phyloP scores from a whole-genome alignment of 2,329 filamentous ascomycete species.

The Chrysosporium queenslandicum region DNA sequence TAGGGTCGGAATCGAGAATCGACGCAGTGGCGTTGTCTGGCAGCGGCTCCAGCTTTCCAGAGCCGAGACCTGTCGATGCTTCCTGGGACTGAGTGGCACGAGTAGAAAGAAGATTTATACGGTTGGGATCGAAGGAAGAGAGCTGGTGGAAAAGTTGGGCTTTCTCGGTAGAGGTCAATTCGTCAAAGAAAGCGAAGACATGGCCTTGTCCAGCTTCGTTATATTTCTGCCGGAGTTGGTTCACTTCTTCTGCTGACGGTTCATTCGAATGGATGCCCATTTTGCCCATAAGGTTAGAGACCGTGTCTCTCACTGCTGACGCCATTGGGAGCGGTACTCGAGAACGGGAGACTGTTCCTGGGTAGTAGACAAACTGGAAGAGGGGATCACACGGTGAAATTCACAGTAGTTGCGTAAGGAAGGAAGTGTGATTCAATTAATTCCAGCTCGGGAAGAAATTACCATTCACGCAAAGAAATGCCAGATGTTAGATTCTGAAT shows the following conservation, averaged over 20 bases:
- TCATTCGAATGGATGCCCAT: slow-evolving; percentile 34
- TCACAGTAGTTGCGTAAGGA: too few species aligned
- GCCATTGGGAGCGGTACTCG: slow-evolving; percentile 27
- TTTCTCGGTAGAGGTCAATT: slow-evolving; percentile 63
- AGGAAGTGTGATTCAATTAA: neutral
- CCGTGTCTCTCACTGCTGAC: slow-evolving; percentile 34
- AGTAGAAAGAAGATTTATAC: slow-evolving; percentile 84
- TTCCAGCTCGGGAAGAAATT: neutral
- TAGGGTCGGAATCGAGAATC: slow-evolving; percentile 74
- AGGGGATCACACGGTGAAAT: too few species aligned
- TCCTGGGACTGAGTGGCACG: slow-evolving; percentile 62
- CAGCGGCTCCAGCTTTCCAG: slow-evolving; percentile 66
- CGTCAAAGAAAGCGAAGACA: slow-evolving; percentile 79
- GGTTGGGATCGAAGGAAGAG: slow-evolving; percentile 65
- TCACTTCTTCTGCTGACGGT: slow-evolving; percentile 56
- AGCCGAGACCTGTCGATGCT: slow-evolving; percentile 41
- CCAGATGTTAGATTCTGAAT: neutral
- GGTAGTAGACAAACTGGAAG: neutral
- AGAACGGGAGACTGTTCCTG: too few species aligned
- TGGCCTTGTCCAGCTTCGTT: slow-evolving; percentile 65
- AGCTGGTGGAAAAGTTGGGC: slow-evolving; percentile 72
- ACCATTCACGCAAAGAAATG: neutral
- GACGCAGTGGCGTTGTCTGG: slow-evolving; percentile 79
- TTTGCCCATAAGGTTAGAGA: slow-evolving; percentile 42
- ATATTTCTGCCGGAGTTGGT: slow-evolving; percentile 62